phyloP scores from a whole-genome alignment of 768 basidiomycete species.

The Pulveroboletus sp. region DNA sequence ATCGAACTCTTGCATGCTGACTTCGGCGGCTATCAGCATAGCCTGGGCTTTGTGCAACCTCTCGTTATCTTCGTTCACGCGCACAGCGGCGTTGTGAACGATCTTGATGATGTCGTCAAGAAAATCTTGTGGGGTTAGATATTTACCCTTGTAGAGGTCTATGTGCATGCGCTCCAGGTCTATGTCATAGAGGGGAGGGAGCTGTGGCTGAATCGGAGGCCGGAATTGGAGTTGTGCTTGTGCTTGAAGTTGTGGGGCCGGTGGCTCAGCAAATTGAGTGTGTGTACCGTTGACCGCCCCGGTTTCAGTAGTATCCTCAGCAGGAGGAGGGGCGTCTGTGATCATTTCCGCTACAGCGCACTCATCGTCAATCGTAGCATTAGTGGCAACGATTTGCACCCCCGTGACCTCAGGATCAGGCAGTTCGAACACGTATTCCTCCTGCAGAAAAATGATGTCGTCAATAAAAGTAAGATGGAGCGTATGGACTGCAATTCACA shows the following conservation, averaged over 20 bases:
- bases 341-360: slow-evolving; percentile 45
- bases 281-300: slow-evolving; percentile 40
- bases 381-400: slow-evolving; percentile 36
- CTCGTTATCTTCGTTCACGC: slow-evolving; percentile 63
- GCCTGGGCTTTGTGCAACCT: slow-evolving; percentile 78
- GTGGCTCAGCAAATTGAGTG: slow-evolving; percentile 17
- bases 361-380: slow-evolving; percentile 35
- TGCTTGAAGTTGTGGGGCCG: slow-evolving; percentile 34
- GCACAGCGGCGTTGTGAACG: slow-evolving; percentile 65
- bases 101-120: slow-evolving; percentile 79
- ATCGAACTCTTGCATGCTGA: slow-evolving; percentile 86
- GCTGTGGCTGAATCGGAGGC: slow-evolving; percentile 33
- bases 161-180: slow-evolving; percentile 90
- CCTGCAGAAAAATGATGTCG: slow-evolving; percentile 39
- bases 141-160: slow-evolving; percentile 78
- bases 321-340: slow-evolving; percentile 25
- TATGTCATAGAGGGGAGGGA: slow-evolving; percentile 69
- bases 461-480: no score
- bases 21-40: slow-evolving; percentile 82
- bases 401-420: slow-evolving; percentile 24
- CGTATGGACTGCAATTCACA: slow-evolving; percentile 46
- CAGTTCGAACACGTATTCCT: slow-evolving; percentile 65
- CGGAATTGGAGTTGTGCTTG: slow-evolving; percentile 34
- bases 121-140: slow-evolving; percentile 86
- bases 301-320: slow-evolving; percentile 23